Percentiles rank a stretch among this genome's conserved stretches.
These are phyloP conservation scores for Cystoderma amianthinum DNA, from an alignment of 768 basidiomycete species.

Conservation along the genomic window DNA sequence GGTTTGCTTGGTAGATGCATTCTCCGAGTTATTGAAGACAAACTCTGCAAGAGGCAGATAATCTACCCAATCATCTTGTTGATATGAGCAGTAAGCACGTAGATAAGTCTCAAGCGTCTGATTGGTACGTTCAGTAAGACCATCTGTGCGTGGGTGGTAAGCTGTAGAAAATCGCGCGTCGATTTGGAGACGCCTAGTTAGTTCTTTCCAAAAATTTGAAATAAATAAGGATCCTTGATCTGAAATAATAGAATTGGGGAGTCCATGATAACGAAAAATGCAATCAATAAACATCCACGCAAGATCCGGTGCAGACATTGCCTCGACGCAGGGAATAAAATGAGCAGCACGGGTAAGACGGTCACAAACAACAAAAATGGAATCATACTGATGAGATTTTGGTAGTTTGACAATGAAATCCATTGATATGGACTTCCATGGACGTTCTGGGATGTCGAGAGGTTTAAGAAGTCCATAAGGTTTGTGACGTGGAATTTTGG, in stretches of 20 bases:
- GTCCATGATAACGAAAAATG: constrained; percentile 26
- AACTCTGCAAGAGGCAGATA: constrained; percentile 33
- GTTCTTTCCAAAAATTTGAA: constrained; percentile 19
- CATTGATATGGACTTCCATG: constrained; percentile 31
- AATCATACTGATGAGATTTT: constrained; percentile 24
- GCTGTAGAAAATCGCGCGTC: constrained; percentile 8
- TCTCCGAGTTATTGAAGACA: constrained; percentile 26
- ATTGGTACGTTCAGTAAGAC: constrained; percentile 12
- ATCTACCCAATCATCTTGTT: constrained; percentile 36
- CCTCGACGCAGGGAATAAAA: constrained; percentile 29
- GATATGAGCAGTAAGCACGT: constrained; percentile 22
- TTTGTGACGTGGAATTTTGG: constrained; percentile 23
- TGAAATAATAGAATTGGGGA: constrained; percentile 23
- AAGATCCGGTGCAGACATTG: constrained; percentile 19
- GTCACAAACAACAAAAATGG: constrained; percentile 29
- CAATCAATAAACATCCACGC: constrained; percentile 25
- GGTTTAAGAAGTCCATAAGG: constrained; percentile 28
- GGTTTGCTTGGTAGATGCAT: constrained; percentile 22
- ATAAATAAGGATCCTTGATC: constrained; percentile 24
- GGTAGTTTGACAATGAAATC: constrained; percentile 37
- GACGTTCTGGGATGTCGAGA: constrained; percentile 24
- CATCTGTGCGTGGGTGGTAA: constrained; percentile 13
- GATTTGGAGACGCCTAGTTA: constrained; percentile 8
- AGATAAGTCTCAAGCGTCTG: constrained; percentile 22
- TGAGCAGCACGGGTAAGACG: constrained; percentile 31